phyloP scores from a whole-genome alignment of 371 early-diverging fungal genomes.

The Mortierella sp. region DNA sequence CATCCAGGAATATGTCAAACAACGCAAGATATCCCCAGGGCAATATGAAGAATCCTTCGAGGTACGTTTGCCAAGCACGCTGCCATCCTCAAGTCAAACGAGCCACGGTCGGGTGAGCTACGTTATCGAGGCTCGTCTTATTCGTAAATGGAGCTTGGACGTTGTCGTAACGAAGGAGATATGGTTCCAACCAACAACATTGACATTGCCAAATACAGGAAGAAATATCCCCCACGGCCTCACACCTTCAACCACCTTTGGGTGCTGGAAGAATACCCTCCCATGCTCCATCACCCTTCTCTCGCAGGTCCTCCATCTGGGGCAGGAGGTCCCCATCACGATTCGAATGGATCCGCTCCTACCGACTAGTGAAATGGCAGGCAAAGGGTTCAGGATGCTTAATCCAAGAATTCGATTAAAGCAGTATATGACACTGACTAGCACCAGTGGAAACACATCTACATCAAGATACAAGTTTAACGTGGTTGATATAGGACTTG shows the following conservation, averaged over 20 bases:
- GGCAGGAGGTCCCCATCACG: slow-evolving; percentile 23
- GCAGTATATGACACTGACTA: slow-evolving; percentile 14
- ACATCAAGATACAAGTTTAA: not conserved
- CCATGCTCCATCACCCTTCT: slow-evolving; percentile 18
- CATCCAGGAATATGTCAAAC: not conserved
- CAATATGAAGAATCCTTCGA: slow-evolving; percentile 19
- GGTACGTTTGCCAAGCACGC: slow-evolving; percentile 3
- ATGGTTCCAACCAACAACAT: slow-evolving; percentile 19
- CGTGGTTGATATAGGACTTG: slow-evolving; percentile 11
- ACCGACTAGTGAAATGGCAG: not conserved
- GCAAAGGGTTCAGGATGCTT: slow-evolving; percentile 5
- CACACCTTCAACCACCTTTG: slow-evolving; percentile 1
- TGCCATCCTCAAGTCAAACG: slow-evolving; percentile 14
- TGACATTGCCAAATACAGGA: not conserved
- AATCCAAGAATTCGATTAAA: slow-evolving; percentile 15
- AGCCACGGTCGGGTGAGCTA: slow-evolving; percentile 8
- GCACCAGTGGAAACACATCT: not conserved
- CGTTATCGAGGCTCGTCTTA: slow-evolving; percentile 8
- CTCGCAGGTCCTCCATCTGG: slow-evolving; percentile 14
- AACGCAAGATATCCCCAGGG: slow-evolving; percentile 15
- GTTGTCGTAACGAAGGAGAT: slow-evolving; percentile 12
- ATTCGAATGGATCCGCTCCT: slow-evolving; percentile 18
- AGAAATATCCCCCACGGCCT: not conserved
- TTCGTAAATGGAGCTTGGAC: slow-evolving; percentile 22
- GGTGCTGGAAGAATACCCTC: slow-evolving; percentile 15